Percentiles rank a stretch among this genome's conserved stretches.
Conservation (phyloP, 805 yeast genomes). For the Suhomyces sp. region DNA sequence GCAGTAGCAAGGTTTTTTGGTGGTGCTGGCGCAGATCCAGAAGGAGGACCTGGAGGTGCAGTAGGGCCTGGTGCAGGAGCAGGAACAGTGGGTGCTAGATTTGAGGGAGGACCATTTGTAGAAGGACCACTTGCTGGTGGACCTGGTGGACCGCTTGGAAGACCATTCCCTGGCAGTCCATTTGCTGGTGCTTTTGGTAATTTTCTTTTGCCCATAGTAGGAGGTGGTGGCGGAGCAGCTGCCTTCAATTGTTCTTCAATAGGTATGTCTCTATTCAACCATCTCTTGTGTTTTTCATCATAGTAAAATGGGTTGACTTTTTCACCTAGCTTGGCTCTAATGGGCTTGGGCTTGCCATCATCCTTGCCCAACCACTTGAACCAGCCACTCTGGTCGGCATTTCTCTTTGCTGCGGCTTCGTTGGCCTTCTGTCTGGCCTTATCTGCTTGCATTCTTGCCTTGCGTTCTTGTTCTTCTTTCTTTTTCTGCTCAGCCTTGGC, state of each 20-base stretch:
- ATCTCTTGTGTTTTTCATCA: constrained; percentile 80
- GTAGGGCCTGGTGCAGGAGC: constrained; percentile 10
- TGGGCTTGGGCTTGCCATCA: constrained; percentile 68
- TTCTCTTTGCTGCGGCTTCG: constrained; percentile 10
- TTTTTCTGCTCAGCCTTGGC: constrained; percentile 12
- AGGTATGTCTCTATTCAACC: constrained; percentile 74
- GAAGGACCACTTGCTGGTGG: not conserved
- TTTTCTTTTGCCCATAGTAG: constrained; percentile 28
- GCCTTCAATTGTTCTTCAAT: constrained; percentile 59
- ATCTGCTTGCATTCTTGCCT: constrained; percentile 13
- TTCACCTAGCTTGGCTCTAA: constrained; percentile 84
- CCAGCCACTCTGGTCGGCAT: constrained; percentile 45
- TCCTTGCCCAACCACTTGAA: constrained; percentile 45
- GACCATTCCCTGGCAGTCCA: constrained; percentile 9
- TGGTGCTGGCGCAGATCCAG: constrained; percentile 6
- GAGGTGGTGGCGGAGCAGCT: constrained; percentile 70
- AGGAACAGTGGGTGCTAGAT: not conserved
- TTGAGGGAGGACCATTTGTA: constrained; percentile 8
- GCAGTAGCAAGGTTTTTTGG: constrained; percentile 34
- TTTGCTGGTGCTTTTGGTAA: constrained; percentile 11
- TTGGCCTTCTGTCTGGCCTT: constrained; percentile 36
- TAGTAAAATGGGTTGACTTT: constrained; percentile 62
- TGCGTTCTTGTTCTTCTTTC: constrained; percentile 19
- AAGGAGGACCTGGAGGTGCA: constrained; percentile 4
- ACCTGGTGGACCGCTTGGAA: not conserved